Evolutionary conservation across 352 stramenopile species (phyloP), one percentile per base, ranked within the genome.

Genomic region (Phytophthora cajani): DNA sequence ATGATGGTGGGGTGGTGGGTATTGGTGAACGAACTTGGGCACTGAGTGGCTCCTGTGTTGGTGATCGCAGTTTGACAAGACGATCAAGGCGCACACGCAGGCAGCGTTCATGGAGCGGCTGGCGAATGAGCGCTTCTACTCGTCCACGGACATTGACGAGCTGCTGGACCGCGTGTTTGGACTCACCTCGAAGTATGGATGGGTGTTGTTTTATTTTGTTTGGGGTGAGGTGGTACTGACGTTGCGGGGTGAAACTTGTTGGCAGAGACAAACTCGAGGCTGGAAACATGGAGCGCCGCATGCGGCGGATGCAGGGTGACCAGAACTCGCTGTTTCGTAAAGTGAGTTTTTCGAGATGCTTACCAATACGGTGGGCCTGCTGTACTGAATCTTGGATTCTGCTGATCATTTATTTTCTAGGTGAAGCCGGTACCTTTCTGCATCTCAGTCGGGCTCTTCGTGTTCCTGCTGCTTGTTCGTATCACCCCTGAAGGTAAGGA

Each of bases 11-110:
- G 6, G 4, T 66, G 52, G 30, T 72, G 51, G 7, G 19, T 16
- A 16, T 30, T 50, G 12, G 21, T 44, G 12, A 30, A 27, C 23
- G n/a, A 16, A 25, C 14, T 42, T 42, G 2, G n/a, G 38, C 30
- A 12, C 25, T 61, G n/a, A 50, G 25, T 16, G 12, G 10, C 61
- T 17, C 50, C 60, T 51, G 25, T 19, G 46, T 25, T 49, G 25
- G 11, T 16, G 62, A 27, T 25, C 52, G 49, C 63, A 97, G 90
- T 97, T 95, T 84, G 92, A 98, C 82, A 98, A 98, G 79, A 92
- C 88, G 7, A 86, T 87, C 19, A 93, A 94, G 60, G 79, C 74
- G 27, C 69, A 82, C 36, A 89, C 74, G 58, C 81, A 93, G 49
- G 73, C 90, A 12, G 71, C 58, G 25, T 97, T 97, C 67, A 92